A percentile compares a stretch with the other conserved stretches of the same genome.
These are phyloP conservation scores for Candida ponderosae DNA, from an alignment of 805 yeast species.

Conservation along the genomic window DNA sequence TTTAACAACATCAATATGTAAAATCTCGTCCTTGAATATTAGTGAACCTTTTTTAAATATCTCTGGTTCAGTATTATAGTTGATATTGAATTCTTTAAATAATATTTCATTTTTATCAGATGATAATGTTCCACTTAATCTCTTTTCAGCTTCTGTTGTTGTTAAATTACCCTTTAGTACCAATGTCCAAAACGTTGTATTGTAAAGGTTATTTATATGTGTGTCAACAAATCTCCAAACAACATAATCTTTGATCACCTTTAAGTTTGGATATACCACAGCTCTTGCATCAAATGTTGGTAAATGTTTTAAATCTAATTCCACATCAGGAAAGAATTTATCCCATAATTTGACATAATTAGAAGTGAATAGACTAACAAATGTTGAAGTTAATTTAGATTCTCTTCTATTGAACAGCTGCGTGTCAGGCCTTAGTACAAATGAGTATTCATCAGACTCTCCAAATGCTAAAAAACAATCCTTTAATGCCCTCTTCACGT, in stretches of 20 bases:
- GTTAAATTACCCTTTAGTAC: slow-evolving; percentile 62
- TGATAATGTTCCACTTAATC: slow-evolving; percentile 69
- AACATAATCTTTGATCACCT: slow-evolving; percentile 68
- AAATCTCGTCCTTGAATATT: slow-evolving; percentile 43
- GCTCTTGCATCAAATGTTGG: slow-evolving; percentile 93
- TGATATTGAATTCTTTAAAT: slow-evolving; percentile 69
- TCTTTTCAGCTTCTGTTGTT: slow-evolving; percentile 75
- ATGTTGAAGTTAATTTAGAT: slow-evolving; percentile 67
- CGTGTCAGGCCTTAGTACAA: slow-evolving; percentile 60
- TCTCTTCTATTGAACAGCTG: slow-evolving; percentile 75
- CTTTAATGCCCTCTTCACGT: slow-evolving; percentile 53
- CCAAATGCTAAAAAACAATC: slow-evolving; percentile 85
- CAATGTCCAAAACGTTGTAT: slow-evolving; percentile 87
- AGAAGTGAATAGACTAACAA: slow-evolving; percentile 77
- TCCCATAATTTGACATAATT: slow-evolving; percentile 68
- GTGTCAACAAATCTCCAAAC: slow-evolving; percentile 96
- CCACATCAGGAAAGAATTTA: slow-evolving; percentile 37
- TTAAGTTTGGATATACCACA: slow-evolving; percentile 66
- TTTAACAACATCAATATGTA: slow-evolving; percentile 33
- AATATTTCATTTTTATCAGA: slow-evolving; percentile 85
- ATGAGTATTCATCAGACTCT: slow-evolving; percentile 91
- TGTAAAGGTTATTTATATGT: slow-evolving; percentile 90
- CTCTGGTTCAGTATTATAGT: slow-evolving; percentile 87
- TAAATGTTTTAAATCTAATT: slow-evolving; percentile 41
- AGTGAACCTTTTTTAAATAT: slow-evolving; percentile 74